phyloP scores from a whole-genome alignment of 2,329 filamentous ascomycete species.

The Curvularia eragrostidis region DNA sequence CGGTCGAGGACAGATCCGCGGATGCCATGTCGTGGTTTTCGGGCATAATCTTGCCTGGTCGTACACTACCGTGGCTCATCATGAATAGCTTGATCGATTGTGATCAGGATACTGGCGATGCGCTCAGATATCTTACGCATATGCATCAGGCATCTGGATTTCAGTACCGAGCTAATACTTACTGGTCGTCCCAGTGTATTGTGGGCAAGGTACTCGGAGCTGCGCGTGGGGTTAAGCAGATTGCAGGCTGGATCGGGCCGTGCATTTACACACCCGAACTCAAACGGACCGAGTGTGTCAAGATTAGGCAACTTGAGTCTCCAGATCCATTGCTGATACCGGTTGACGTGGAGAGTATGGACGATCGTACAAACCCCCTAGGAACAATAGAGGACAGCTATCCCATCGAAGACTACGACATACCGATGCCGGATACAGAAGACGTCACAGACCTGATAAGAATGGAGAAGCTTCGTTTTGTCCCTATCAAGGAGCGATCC shows the following conservation, averaged over 20 bases:
- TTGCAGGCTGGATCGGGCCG: conserved; percentile 78
- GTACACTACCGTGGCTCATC: conserved; percentile 73
- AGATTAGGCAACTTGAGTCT: conserved; percentile 67
- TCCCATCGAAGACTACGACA: conserved; percentile 71
- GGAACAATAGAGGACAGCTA: conserved; percentile 68
- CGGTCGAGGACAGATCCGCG: conserved; percentile 67
- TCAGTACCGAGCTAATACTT: conserved; percentile 78
- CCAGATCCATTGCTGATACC: conserved; percentile 62
- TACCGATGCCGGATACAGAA: conserved; percentile 64
- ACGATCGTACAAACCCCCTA: conserved; percentile 70
- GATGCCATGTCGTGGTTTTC: conserved; percentile 81
- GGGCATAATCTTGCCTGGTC: conserved; percentile 73
- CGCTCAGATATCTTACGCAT: conserved; percentile 71
- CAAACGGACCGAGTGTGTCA: conserved; percentile 71
- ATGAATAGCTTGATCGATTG: conserved; percentile 81
- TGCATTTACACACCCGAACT: conserved; percentile 72
- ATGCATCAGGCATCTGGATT: conserved; percentile 74
- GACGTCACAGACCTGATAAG: conserved; percentile 70
- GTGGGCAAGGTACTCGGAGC: conserved; percentile 74
- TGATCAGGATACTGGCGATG: conserved; percentile 70
- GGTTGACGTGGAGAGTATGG: conserved; percentile 70
- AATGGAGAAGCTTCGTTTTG: conserved; percentile 71
- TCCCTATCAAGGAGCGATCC: conserved; percentile 52
- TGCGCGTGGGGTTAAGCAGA: conserved; percentile 72
- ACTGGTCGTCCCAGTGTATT: conserved; percentile 75